Base-by-base conservation (phyloP, 768 basidiomycete genomes). In the Leccinum imitatum region DNA sequence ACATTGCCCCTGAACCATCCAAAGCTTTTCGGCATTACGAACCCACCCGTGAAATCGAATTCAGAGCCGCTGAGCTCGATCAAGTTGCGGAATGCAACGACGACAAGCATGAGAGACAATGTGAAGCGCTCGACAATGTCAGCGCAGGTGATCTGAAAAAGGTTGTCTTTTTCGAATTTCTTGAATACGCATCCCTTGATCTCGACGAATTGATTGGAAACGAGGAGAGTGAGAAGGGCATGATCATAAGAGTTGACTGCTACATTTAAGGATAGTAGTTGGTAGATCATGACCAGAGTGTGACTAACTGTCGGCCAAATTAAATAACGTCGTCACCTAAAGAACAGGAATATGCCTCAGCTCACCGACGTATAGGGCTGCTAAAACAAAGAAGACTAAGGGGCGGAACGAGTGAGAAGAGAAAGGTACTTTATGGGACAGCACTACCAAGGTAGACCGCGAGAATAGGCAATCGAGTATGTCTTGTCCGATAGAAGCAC, bases 121-220 rank as follows among this genome's bases (percentile, higher is more conserved):
- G 92, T 93, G 67, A 98, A 99, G 1, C 97, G 88, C 72, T 99
- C 97, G 21, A 98, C 97, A 62, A 99, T 98, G 71, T 99, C 97
- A 63, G 97, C 97, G 66, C 97, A 99, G 51, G 95, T 95, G 60
- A 99, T 95, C 74, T 99, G 97, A 72, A 99, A 98, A 9, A 99
- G 82, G 69, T 91, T 98, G 69, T 99, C 97, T 72, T 98, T 99
- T 72, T 98, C 97, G 67, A 99, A 98, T 71, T 90, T 98, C 76
- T 98, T 99, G 85, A 99, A 99, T 2, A 99, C 97, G 71, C 92
- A 94, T 35, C 96, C 95, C 76, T 99, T 99, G 75, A 98, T 98
- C 76, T 99, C 97, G 35, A 98, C 96, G 68, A 99, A 98, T 73
- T 99, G 97, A 70, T 98, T 99, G 50, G 94, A 97, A 50, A 99